These are phyloP conservation scores for Pleurotus pulmonarius DNA, from an alignment of 768 basidiomycete species.

Conservation along the genomic window DNA sequence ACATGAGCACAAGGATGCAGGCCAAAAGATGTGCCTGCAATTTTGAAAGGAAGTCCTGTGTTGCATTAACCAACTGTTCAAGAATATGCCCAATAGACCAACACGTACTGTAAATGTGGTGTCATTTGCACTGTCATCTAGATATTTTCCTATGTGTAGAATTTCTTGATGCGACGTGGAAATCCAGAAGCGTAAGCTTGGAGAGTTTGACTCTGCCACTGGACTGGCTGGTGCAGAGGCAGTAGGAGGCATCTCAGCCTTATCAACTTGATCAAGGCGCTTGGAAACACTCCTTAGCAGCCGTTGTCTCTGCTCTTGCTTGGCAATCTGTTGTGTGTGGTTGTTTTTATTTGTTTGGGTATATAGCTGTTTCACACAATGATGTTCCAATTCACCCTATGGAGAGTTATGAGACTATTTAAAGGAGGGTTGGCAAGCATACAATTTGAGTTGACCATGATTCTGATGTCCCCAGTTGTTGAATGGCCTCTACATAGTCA, in stretches of 20 bases:
- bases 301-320: conserved; percentile 10
- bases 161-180: conserved; percentile 16
- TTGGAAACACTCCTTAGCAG: background rate
- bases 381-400: conserved; percentile 37
- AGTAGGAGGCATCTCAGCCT: too few relatives aligned
- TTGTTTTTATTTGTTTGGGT: conserved; percentile 26
- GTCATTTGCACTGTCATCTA: conserved; percentile 13
- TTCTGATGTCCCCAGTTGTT: conserved; percentile 22
- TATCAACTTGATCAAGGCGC: background rate
- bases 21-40: conserved; percentile 26
- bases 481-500: conserved; percentile 20
- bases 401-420: background rate
- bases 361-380: conserved; percentile 29
- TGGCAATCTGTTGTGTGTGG: conserved; percentile 20
- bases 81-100: background rate
- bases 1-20: conserved; percentile 14
- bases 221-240: background rate
- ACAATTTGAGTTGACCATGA: conserved; percentile 27
- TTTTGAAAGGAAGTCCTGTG: conserved; percentile 20
- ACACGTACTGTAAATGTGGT: conserved; percentile 15
- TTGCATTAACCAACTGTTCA: background rate
- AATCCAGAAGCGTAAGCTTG: background rate
- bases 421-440: conserved; percentile 1
- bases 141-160: conserved; percentile 3
- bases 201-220: conserved; percentile 4